A percentile compares a stretch with the other conserved stretches of the same genome.
Conservation (phyloP, 495 filamentous ascomycete genomes). For the Aspergillus nidulans region DNA sequence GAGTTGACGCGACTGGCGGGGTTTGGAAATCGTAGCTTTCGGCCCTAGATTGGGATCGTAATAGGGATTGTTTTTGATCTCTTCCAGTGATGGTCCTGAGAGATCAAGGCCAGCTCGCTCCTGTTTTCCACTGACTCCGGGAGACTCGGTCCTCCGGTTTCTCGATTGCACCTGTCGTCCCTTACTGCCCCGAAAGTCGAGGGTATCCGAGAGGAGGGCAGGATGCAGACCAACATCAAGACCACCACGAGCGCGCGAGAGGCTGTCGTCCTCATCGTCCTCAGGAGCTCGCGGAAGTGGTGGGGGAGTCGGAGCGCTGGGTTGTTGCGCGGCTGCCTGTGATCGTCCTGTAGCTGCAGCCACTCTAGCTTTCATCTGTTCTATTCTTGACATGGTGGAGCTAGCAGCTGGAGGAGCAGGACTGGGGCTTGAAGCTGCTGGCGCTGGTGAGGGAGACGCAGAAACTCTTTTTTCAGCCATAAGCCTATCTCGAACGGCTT, state of each 20-base stretch:
- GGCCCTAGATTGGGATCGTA: slow-evolving; percentile 70
- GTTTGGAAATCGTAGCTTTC: slow-evolving; percentile 57
- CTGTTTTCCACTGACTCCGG: slow-evolving; percentile 34
- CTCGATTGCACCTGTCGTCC: slow-evolving; percentile 50
- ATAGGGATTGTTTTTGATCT: slow-evolving; percentile 74
- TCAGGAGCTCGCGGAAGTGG: slow-evolving; percentile 22
- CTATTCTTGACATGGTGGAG: slow-evolving; percentile 49
- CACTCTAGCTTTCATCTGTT: slow-evolving; percentile 76
- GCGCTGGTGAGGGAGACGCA: slow-evolving; percentile 15
- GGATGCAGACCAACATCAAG: slow-evolving; percentile 89
- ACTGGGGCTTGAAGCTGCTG: slow-evolving; percentile 32
- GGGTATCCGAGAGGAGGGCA: slow-evolving; percentile 69
- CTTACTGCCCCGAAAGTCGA: slow-evolving; percentile 58
- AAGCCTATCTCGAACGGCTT: slow-evolving; percentile 54
- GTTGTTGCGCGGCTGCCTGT: slow-evolving; percentile 40
- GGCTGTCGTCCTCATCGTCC: slow-evolving; percentile 42
- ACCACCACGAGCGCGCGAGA: slow-evolving; percentile 61
- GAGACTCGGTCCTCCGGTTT: slow-evolving; percentile 54
- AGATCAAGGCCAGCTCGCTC: slow-evolving; percentile 62
- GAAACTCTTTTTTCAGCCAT: slow-evolving; percentile 40
- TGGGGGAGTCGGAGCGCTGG: slow-evolving; percentile 28
- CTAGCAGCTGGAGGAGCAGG: slow-evolving; percentile 42
- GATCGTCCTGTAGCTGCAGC: slow-evolving; percentile 66
- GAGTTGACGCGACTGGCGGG: slow-evolving; percentile 66
- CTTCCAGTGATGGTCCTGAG: slow-evolving; percentile 63